phyloP scores from a whole-genome alignment of 768 basidiomycete genomes.

The Mycena belliarum region DNA sequence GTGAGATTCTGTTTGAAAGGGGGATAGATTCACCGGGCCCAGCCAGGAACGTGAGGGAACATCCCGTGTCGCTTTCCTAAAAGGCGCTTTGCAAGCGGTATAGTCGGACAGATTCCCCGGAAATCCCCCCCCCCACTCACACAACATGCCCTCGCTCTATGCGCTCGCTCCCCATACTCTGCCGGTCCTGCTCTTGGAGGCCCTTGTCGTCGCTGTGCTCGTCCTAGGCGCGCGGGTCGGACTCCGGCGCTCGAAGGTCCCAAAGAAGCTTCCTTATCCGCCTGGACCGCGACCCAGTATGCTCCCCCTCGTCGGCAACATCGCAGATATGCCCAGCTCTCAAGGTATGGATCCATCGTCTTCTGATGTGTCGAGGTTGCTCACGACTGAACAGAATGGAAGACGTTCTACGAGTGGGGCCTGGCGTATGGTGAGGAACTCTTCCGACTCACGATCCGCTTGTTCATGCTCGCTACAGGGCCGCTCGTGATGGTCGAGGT shows the following conservation, averaged over 20 bases:
- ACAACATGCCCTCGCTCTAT: not conserved
- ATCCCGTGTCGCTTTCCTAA: not conserved
- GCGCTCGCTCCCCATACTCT: not conserved
- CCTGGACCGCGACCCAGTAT: slow-evolving; percentile 19
- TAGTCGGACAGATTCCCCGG: not conserved
- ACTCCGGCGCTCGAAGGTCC: slow-evolving; percentile 9
- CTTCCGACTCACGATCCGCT: too few species aligned
- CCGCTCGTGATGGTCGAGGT: slow-evolving; percentile 25
- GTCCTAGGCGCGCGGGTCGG: not conserved
- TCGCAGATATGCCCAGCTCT: slow-evolving; percentile 18
- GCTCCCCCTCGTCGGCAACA: slow-evolving; percentile 20
- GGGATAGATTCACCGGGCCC: not conserved
- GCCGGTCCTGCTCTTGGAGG: not conserved
- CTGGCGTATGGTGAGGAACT: not conserved
- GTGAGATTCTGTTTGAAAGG: not conserved
- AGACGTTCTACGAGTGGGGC: slow-evolving; percentile 20
- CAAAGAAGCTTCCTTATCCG: slow-evolving; percentile 10
- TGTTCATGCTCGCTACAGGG: slow-evolving; percentile 2
- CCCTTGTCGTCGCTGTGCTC: not conserved
- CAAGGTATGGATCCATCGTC: slow-evolving; percentile 2
- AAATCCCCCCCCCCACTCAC: not conserved
- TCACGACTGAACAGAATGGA: slow-evolving; percentile 11
- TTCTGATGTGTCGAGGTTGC: not conserved
- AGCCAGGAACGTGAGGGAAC: not conserved
- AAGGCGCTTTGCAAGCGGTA: not conserved